phyloP scores from a whole-genome alignment of 2,329 filamentous ascomycete species.

The Herpotrichia juniperi region DNA sequence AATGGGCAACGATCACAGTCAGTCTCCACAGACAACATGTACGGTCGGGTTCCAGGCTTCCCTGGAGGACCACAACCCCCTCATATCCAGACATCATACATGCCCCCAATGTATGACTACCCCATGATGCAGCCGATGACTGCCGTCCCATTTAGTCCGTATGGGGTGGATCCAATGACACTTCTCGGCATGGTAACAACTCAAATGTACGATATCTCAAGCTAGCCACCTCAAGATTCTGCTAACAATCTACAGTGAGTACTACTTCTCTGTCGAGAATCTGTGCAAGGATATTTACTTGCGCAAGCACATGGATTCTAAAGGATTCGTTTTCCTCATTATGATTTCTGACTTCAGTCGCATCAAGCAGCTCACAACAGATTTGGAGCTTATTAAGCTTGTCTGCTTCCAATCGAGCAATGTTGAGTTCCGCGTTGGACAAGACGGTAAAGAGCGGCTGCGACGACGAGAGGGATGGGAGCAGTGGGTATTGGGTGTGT shows the following conservation, averaged over 20 bases:
- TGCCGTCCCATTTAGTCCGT: constrained; percentile 63
- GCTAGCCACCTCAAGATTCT: neutral
- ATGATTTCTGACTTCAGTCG: constrained; percentile 88
- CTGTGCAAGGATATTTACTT: constrained; percentile 91
- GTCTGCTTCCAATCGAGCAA: constrained; percentile 74
- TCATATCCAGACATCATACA: constrained; percentile 56
- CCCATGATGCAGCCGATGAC: constrained; percentile 61
- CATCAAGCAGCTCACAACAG: constrained; percentile 73
- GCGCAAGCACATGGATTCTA: constrained; percentile 89
- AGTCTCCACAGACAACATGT: constrained; percentile 62
- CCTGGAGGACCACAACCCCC: constrained; percentile 46
- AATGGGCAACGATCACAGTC: constrained; percentile 65
- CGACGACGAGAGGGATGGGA: constrained; percentile 78
- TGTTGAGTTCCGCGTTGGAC: constrained; percentile 76
- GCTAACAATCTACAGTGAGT: constrained; percentile 68
- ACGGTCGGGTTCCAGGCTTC: constrained; percentile 48
- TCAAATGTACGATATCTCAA: constrained; percentile 57
- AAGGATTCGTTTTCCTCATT: constrained; percentile 84
- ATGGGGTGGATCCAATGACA: constrained; percentile 63
- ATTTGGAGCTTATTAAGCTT: constrained; percentile 74
- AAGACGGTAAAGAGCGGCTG: constrained; percentile 79
- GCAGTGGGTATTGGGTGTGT: constrained; percentile 75
- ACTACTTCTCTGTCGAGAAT: constrained; percentile 97
- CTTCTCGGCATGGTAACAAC: constrained; percentile 64
- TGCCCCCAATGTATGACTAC: constrained; percentile 64